These are phyloP conservation scores for Leccinum variabile DNA, from an alignment of 1,284 basidiomycete genomes.

Conservation along the genomic window DNA sequence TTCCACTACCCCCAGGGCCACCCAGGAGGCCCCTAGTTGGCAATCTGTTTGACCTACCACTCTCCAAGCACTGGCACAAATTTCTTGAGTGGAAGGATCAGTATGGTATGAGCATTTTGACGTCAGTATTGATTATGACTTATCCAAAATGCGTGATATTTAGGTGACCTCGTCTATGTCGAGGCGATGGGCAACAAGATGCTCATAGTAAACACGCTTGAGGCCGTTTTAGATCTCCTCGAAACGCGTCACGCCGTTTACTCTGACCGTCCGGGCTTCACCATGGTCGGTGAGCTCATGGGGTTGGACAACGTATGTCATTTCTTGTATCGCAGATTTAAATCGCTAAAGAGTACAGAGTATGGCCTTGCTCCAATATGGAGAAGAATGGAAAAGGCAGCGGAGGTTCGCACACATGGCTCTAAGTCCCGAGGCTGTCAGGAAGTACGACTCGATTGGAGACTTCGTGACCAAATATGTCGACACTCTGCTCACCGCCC, in stretches of 20 bases:
- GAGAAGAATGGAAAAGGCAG: constrained; percentile 26
- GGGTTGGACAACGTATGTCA: constrained; percentile 28
- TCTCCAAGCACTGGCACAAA: constrained; percentile 8
- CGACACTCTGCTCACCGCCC: constrained; percentile 18
- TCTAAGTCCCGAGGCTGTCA: constrained; percentile 24
- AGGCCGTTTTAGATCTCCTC: constrained; percentile 35
- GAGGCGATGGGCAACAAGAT: constrained; percentile 30
- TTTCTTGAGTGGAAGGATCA: constrained; percentile 16
- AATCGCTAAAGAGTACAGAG: constrained; percentile 16
- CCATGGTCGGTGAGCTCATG: constrained; percentile 40
- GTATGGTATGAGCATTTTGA: constrained; percentile 8
- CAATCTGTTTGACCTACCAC: constrained; percentile 15
- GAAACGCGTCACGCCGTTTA: constrained; percentile 37
- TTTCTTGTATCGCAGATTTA: background rate
- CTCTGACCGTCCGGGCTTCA: constrained; percentile 38
- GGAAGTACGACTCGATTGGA: constrained; percentile 27
- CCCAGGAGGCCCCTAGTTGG: constrained; percentile 8
- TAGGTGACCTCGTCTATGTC: constrained; percentile 32
- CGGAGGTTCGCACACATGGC: constrained; percentile 29
- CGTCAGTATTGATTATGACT: background rate
- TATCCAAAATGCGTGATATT: background rate
- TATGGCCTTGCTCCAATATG: constrained; percentile 25
- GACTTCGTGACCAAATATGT: constrained; percentile 21
- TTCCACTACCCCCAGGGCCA: constrained; percentile 14
- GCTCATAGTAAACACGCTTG: constrained; percentile 37